A percentile compares a stretch with the other conserved stretches of the same genome.
Evolutionary conservation across 345 rosid genomes (phyloP).

Genomic region (Melastoma malabathricum): DNA sequence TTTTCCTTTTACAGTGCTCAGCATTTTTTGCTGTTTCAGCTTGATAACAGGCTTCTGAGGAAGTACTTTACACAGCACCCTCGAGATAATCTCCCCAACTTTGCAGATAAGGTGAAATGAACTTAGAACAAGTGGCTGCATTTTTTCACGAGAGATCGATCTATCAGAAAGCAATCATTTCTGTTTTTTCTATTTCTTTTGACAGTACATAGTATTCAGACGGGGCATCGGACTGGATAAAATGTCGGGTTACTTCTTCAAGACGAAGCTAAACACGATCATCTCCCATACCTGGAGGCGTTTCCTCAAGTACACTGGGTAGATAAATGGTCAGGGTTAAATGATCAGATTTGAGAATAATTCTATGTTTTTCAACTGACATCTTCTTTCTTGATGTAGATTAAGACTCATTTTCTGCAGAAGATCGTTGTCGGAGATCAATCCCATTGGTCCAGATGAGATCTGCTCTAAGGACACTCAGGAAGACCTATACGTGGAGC

Average conservation of each 20-base stretch:
- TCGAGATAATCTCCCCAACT: constrained; percentile 47
- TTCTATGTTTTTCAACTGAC: too few species aligned
- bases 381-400: constrained; percentile 10
- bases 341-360: neutral
- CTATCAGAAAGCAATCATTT: neutral
- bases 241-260: constrained; percentile 37
- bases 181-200: constrained; percentile 4
- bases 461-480: constrained; percentile 20
- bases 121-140: neutral
- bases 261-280: constrained; percentile 40
- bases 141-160: neutral
- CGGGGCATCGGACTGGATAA: constrained; percentile 75
- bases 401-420: constrained; percentile 24
- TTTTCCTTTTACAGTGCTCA: neutral
- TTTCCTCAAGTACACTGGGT: constrained; percentile 47
- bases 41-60: constrained; percentile 44
- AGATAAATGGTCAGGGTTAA: constrained; percentile 5
- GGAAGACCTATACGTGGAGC: constrained; percentile 34
- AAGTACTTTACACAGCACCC: constrained; percentile 46
- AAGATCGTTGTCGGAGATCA: constrained; percentile 11
- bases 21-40: constrained; percentile 27
- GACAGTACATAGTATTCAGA: constrained; percentile 51
- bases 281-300: constrained; percentile 38
- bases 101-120: constrained; percentile 46
- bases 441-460: constrained; percentile 19